phyloP scores from a whole-genome alignment of 2,329 filamentous ascomycete species.

The Microascus cirrosus region DNA sequence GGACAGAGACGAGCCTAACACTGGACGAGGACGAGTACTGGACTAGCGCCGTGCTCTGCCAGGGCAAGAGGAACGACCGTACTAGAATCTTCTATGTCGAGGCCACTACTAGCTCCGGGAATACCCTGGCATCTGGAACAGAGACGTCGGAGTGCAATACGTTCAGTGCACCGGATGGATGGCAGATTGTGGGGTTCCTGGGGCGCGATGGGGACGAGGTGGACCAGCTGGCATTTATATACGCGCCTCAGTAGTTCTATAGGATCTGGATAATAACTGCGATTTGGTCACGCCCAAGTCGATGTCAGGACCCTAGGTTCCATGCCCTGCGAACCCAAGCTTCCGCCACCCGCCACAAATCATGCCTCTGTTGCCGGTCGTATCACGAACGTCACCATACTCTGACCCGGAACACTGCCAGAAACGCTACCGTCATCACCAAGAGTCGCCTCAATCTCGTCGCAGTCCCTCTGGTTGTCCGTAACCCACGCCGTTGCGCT shows the following conservation, averaged over 20 bases:
- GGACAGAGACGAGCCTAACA: slow-evolving; percentile 26
- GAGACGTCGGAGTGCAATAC: slow-evolving; percentile 33
- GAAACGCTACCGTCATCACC: neutral
- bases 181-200: slow-evolving; percentile 40
- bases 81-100: slow-evolving; percentile 45
- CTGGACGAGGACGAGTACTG: slow-evolving; percentile 37
- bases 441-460: neutral
- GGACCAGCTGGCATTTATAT: slow-evolving; percentile 40
- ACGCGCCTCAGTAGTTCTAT: slow-evolving; percentile 25
- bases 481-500: neutral
- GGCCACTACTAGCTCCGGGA: slow-evolving; percentile 38
- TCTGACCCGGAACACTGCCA: neutral
- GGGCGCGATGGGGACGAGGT: slow-evolving; percentile 43
- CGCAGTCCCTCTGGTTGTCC: neutral
- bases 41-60: slow-evolving; percentile 35
- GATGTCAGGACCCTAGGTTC: too few species aligned
- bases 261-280: too few species aligned
- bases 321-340: too few species aligned
- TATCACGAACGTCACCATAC: slow-evolving; percentile 3
- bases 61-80: slow-evolving; percentile 28
- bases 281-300: too few species aligned
- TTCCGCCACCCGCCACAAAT: neutral
- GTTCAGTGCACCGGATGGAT: slow-evolving; percentile 33
- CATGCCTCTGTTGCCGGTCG: neutral
- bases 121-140: slow-evolving; percentile 30